Percentiles rank a stretch among this genome's conserved stretches.
Evolutionary conservation across 164 flowering plant species (phyloP).

Genomic region (Pachysandra terminalis): DNA sequence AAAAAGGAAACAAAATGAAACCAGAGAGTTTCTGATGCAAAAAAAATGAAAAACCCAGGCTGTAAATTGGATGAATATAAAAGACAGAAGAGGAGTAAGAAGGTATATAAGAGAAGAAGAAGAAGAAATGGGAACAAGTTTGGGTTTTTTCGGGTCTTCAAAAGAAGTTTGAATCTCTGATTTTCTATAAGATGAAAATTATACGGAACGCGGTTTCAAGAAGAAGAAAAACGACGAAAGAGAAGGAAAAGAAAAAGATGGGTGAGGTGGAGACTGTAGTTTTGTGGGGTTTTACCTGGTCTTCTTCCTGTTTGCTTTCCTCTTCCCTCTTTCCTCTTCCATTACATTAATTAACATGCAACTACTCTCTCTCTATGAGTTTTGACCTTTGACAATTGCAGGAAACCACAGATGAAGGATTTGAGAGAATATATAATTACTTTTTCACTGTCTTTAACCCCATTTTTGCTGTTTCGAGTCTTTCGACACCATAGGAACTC

Average conservation of each 20-base stretch:
- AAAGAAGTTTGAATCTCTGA: neutral
- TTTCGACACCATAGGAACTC: too few relatives aligned
- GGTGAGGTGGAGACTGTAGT: neutral
- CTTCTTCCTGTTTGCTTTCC: neutral
- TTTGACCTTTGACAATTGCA: too few relatives aligned
- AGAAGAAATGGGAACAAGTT: too few relatives aligned
- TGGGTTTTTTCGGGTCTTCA: neutral
- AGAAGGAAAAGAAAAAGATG: too few relatives aligned
- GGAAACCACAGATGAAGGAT: too few relatives aligned
- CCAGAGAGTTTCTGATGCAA: neutral
- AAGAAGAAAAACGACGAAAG: neutral
- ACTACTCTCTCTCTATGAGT: neutral
- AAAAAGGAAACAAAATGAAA: neutral
- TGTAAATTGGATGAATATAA: neutral
- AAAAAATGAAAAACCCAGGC: neutral
- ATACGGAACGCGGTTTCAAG: slow-evolving; percentile 5
- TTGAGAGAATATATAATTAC: too few relatives aligned
- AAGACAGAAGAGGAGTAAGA: neutral
- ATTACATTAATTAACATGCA: neutral
- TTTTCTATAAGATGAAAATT: neutral
- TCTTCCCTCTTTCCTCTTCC: neutral
- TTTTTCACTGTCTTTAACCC: too few relatives aligned
- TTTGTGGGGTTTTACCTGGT: slow-evolving; percentile 9
- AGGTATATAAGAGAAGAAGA: too few relatives aligned
- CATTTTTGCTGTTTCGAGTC: too few relatives aligned